Base-by-base conservation (phyloP, 129 eudicot genomes). In the Lactuca sativa region DNA sequence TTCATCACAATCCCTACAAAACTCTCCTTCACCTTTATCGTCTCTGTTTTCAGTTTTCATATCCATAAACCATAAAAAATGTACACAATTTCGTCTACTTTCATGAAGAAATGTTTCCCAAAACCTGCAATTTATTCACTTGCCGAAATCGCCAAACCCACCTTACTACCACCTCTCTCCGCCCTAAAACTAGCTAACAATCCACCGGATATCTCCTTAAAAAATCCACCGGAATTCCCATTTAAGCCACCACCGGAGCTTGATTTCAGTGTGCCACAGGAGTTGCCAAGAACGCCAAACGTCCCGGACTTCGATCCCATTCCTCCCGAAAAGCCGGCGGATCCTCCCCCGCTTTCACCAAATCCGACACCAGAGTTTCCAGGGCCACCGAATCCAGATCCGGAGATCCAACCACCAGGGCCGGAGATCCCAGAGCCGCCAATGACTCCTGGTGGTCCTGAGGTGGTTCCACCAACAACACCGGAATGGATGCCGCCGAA, bases 391-490 rank as follows among this genome's bases (percentile, higher is more conserved):
- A 40, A 18, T 32, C 74, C 70, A 0, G 75, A 76, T 60, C 80
- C 75, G 3, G 80, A 60, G 12, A 59, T 68, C 15, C 72, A 76
- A 36, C 80, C 74, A 25, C 80, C 80, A 7, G 49, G 74, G 30
- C 80, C 80, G 3, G 80, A 76, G 7, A 68, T 76, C 56, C 80
- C 80, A 4, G 64, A 67, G 36, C 80, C 75, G 13, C 80, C 80
- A 2, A 67, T 6, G 54, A 67, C 80, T 18, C 79, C 79, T 1
- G 61, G 79, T 66, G 80, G 74, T 7, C 80, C 79, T 3, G 79
- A 75, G 21, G 72, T 74, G 49, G 36, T 64, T 16, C 78, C 78
- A 48, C 78, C 71, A n/a, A 9, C 41, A 30, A 14, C 60, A 12
- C 67, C 73, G 0, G 80, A 76, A 7, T 76, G 75, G 80, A 55